These are phyloP conservation scores for Phytophthora sp. DNA, from an alignment of 352 stramenopile species.

Conservation along the genomic window DNA sequence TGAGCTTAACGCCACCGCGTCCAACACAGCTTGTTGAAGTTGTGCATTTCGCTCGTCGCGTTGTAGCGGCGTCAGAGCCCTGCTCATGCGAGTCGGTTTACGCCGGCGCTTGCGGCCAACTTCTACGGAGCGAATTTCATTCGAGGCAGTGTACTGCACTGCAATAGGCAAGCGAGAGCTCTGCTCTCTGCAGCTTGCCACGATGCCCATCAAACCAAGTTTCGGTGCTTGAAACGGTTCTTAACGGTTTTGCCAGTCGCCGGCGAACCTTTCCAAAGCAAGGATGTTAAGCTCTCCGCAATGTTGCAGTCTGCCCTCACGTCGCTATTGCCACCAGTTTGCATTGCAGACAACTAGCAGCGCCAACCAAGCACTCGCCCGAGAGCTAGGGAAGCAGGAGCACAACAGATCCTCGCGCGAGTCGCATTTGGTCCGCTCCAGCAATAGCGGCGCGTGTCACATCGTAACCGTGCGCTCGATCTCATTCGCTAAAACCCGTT, in stretches of 20 bases:
- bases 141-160: conserved; percentile 10
- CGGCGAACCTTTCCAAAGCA: neutral
- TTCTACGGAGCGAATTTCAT: conserved; percentile 23
- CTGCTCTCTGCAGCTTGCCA: neutral
- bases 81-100: neutral
- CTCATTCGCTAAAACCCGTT: neutral
- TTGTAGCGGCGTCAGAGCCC: conserved; percentile 1
- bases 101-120: neutral
- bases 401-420: conserved; percentile 27
- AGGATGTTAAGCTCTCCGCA: too few relatives aligned
- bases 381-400: conserved; percentile 2
- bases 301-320: neutral
- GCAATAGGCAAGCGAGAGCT: too few relatives aligned
- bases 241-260: conserved; percentile 29
- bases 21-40: conserved; percentile 22
- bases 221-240: conserved; percentile 21
- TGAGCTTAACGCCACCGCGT: neutral
- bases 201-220: neutral
- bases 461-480: too few relatives aligned
- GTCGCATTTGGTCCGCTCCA: conserved; percentile 6
- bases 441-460: too few relatives aligned
- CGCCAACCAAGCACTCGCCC: neutral
- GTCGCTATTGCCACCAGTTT: neutral
- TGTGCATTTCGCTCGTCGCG: conserved; percentile 16
- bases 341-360: neutral